Base-by-base conservation (phyloP, 2,329 filamentous ascomycete genomes). In the Fusarium penzigii region DNA sequence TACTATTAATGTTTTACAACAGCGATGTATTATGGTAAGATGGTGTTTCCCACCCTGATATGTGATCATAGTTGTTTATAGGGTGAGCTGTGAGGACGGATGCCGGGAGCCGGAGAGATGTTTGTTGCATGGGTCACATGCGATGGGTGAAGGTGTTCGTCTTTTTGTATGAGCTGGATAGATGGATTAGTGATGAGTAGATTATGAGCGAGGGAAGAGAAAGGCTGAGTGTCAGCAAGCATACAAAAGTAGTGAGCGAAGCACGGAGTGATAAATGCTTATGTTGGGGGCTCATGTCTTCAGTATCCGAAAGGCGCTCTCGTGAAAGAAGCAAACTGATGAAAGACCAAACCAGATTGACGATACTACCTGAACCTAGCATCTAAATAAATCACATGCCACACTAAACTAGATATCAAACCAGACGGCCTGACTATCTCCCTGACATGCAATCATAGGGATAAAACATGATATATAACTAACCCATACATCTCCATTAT, bases 71-170 rank as follows among this genome's bases (percentile, higher is more conserved):
- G 20, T 7, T 25, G 20, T 25, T 25, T 25, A 25, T 7, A 25
- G 20, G 20, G 7, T 25, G 7, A 25, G 32, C 5, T 5, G 17
- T 49, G 41, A 34, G 34, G 34, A 42, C 62, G 62, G 62, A 61
- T 11, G 39, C 48, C 62, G 62, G 62, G 51, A 48, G 48, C 62
- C 62, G 62, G 52, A 43, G 38, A 20, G 47, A 47, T 51, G 39
- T 39, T 46, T 48, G 43, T 52, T 51, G 32, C 51, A 20, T 49
- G 47, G 46, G n/a, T 39, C 29, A 25, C 7, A 25, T 7, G 39
- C 45, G 46, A 60, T 40, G 45, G 3, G 10, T 36, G 13, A 9
- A 36, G 13, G 20, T 25, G 7, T 25, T 25, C 20, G 20, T 25
- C 20, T 25, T 25, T 5, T 25, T 25, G 20, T 25, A 25, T 25